phyloP scores from a whole-genome alignment of 805 yeast species.

The Spathaspora boniae region DNA sequence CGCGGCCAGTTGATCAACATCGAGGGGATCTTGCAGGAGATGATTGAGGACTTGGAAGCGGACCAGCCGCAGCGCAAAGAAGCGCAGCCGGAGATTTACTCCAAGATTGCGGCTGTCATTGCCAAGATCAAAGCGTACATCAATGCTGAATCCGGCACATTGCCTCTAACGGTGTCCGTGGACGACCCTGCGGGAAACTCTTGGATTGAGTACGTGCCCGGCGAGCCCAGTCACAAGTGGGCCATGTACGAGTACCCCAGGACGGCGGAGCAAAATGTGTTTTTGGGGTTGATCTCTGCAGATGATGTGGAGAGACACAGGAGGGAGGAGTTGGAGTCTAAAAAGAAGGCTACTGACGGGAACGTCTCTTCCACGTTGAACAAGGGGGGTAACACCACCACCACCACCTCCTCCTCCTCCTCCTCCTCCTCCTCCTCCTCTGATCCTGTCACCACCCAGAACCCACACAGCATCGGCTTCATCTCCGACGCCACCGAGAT shows the following conservation, averaged over 20 bases:
- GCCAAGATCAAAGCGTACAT: conserved; percentile 55
- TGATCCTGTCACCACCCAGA: conserved; percentile 12
- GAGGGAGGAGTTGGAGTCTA: conserved; percentile 47
- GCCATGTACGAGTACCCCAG: conserved; percentile 76
- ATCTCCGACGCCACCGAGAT: conserved; percentile 72
- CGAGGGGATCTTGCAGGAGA: conserved; percentile 84
- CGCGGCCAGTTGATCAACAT: conserved; percentile 90
- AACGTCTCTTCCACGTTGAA: conserved; percentile 22
- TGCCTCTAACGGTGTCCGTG: conserved; percentile 74
- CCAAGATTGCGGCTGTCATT: conserved; percentile 71
- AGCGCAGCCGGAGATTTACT: conserved; percentile 69
- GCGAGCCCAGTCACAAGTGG: conserved; percentile 89
- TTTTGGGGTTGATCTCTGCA: conserved; percentile 74
- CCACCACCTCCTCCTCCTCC: conserved; percentile 12
- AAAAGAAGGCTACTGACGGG: conserved; percentile 36
- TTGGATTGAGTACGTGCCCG: conserved; percentile 88
- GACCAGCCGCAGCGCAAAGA: conserved; percentile 81
- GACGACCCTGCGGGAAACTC: conserved; percentile 98
- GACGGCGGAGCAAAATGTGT: conserved; percentile 83
- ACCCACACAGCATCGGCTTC: conserved; percentile 53
- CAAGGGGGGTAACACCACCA: too few species aligned
- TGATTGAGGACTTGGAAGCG: conserved; percentile 71
- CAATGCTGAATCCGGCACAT: conserved; percentile 60
- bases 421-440: conserved; percentile 10
- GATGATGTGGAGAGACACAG: conserved; percentile 52